phyloP scores from a whole-genome alignment of 2,329 filamentous ascomycete genomes.

The Bipolaris victoriae region DNA sequence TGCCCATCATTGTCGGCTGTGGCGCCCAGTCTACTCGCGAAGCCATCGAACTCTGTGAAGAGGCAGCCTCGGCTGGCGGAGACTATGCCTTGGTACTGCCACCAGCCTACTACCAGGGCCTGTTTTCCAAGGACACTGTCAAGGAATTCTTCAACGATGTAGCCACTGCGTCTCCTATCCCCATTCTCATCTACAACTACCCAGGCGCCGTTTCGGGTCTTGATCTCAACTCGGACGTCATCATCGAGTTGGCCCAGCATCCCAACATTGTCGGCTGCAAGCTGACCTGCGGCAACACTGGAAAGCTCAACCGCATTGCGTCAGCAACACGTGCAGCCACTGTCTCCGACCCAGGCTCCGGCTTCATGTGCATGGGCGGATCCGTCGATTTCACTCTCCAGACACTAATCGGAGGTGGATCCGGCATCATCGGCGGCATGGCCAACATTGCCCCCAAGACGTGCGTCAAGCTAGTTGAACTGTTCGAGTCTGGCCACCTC shows the following conservation, averaged over 20 bases:
- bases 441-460: conserved; percentile 73
- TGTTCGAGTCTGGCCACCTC: conserved; percentile 65
- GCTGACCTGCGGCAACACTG: conserved; percentile 73
- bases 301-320: conserved; percentile 67
- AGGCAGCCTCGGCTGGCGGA: conserved; percentile 72
- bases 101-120: conserved; percentile 74
- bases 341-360: conserved; percentile 50
- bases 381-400: conserved; percentile 77
- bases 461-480: conserved; percentile 65
- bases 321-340: conserved; percentile 57
- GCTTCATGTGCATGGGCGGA: conserved; percentile 74
- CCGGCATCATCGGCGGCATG: conserved; percentile 73
- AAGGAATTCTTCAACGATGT: conserved; percentile 70
- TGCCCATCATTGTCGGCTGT: conserved; percentile 79
- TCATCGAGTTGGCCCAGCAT: conserved; percentile 65
- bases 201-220: conserved; percentile 68
- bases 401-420: conserved; percentile 70
- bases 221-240: conserved; percentile 68
- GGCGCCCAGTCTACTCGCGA: conserved; percentile 76
- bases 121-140: conserved; percentile 67
- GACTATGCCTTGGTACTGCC: conserved; percentile 79
- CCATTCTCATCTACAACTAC: conserved; percentile 73
- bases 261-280: conserved; percentile 73
- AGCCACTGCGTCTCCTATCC: conserved; percentile 67
- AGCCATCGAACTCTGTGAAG: conserved; percentile 70